Conservation (phyloP, 2,329 filamentous ascomycete genomes). For the Myriosclerotinia curreyana region DNA sequence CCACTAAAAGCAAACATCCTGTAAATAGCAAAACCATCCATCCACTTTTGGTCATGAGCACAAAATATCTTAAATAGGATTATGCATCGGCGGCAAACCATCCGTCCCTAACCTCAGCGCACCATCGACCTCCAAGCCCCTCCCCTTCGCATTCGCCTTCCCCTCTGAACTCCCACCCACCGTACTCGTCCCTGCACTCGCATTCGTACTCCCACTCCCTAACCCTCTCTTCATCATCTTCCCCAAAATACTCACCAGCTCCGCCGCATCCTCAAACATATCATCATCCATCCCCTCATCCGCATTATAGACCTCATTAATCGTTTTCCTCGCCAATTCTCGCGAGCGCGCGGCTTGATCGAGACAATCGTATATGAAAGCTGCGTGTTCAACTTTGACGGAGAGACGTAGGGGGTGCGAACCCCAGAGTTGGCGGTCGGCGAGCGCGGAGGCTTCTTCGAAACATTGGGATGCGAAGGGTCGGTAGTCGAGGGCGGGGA, state of each 20-base stretch:
- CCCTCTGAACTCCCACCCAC: slow-evolving; percentile 25
- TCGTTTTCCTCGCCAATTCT: slow-evolving; percentile 74
- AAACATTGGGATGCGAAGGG: slow-evolving; percentile 81
- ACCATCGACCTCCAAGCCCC: neutral
- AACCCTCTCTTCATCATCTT: slow-evolving; percentile 80
- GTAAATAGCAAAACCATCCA: no score
- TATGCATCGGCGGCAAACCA: slow-evolving; percentile 14
- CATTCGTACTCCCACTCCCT: slow-evolving; percentile 25
- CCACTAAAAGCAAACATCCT: no score
- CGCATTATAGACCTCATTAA: slow-evolving; percentile 86
- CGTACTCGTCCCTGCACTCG: slow-evolving; percentile 31
- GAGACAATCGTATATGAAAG: slow-evolving; percentile 89
- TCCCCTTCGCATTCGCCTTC: neutral
- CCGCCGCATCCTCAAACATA: slow-evolving; percentile 88
- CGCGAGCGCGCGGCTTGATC: slow-evolving; percentile 77
- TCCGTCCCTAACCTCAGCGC: neutral
- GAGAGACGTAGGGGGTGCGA: slow-evolving; percentile 87
- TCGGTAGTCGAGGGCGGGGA: slow-evolving; percentile 76
- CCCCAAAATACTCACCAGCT: slow-evolving; percentile 79
- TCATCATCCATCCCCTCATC: slow-evolving; percentile 92
- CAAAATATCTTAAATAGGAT: slow-evolving; percentile 2
- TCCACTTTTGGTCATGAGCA: no score
- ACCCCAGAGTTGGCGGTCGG: slow-evolving; percentile 74
- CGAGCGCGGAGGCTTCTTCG: slow-evolving; percentile 68
- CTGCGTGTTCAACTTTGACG: slow-evolving; percentile 86